Conservation (phyloP, 176 grass and related monocot genomes). For the Aegilops bicornis region DNA sequence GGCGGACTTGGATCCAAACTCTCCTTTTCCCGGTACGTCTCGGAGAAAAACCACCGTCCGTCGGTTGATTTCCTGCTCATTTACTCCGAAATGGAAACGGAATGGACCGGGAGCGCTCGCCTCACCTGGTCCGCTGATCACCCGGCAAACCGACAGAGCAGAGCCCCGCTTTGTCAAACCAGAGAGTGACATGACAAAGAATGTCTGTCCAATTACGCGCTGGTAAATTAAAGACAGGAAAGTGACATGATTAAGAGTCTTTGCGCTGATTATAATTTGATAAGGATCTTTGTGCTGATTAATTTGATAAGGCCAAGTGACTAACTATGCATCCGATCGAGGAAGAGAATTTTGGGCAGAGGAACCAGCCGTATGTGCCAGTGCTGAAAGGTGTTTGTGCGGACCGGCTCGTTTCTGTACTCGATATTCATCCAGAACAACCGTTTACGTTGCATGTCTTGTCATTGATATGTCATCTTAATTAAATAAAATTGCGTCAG, state of each 20-base stretch:
- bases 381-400: background rate
- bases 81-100: background rate
- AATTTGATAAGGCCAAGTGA: too few species aligned
- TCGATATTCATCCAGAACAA: background rate
- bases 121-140: background rate
- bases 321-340: too few species aligned
- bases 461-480: too few species aligned
- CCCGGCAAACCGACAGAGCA: background rate
- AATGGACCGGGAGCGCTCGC: too few species aligned
- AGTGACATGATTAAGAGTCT: background rate
- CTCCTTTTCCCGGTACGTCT: background rate
- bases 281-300: background rate
- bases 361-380: too few species aligned
- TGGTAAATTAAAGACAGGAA: background rate
- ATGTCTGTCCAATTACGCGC: background rate
- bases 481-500: too few species aligned
- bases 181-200: background rate
- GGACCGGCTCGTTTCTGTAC: too few species aligned
- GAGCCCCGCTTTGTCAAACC: background rate
- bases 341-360: background rate
- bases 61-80: background rate
- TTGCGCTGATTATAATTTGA: background rate
- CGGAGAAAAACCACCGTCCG: too few species aligned
- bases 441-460: too few species aligned
- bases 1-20: background rate